phyloP scores from a whole-genome alignment of 2,329 filamentous ascomycete species.

The Cladosporium sp. region DNA sequence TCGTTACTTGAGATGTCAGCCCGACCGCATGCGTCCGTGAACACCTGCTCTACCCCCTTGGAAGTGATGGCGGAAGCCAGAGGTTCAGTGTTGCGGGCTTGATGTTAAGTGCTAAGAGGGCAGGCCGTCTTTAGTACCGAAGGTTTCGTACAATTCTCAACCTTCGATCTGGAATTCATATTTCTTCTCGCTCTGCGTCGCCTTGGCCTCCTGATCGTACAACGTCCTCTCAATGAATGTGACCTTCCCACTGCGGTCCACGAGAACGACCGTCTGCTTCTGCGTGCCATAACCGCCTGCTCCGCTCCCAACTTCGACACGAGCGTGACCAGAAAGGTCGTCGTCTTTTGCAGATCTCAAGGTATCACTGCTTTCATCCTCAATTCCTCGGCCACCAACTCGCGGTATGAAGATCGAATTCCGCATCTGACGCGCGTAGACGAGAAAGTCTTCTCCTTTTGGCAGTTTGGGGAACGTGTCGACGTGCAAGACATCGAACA shows the following conservation, averaged over 20 bases:
- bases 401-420: constrained; percentile 63
- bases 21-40: background rate
- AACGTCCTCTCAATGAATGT: constrained; percentile 64
- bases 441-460: constrained; percentile 52
- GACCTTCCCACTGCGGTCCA: constrained; percentile 55
- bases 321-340: constrained; percentile 14
- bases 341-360: constrained; percentile 40
- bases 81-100: background rate
- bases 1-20: background rate
- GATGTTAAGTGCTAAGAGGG: background rate
- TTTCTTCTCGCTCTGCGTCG: constrained; percentile 50
- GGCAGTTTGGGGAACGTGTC: constrained; percentile 57
- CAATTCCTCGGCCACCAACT: constrained; percentile 51
- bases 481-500: constrained; percentile 54
- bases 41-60: background rate
- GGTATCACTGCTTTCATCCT: constrained; percentile 41
- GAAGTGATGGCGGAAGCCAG: background rate
- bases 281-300: constrained; percentile 62
- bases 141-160: constrained; percentile 21
- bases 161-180: constrained; percentile 52
- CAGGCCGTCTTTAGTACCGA: background rate
- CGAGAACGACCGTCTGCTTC: constrained; percentile 63
- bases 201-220: constrained; percentile 54
- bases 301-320: constrained; percentile 27
- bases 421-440: constrained; percentile 57